Base-by-base conservation (phyloP, 176 grass and related monocot species). In the Poa pratensis region DNA sequence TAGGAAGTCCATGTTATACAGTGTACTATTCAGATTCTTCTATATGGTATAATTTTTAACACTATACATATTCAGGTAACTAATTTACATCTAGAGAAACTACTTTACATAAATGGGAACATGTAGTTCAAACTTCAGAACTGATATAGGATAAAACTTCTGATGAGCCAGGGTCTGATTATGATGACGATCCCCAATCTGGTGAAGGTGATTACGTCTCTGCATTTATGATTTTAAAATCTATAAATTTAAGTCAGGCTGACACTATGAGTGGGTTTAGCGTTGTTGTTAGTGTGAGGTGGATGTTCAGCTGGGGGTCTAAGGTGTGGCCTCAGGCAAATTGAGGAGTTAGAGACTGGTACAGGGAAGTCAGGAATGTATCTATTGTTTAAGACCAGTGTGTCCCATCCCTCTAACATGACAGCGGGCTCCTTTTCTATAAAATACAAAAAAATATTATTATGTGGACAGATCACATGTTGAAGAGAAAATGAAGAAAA, bases 171-270 rank as follows among this genome's bases (percentile, higher is more conserved):
- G 84, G 52, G 6, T 79, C 34, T 49, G 75, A 67, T 79, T 50
- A 16, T 6, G 88, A 83, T 40, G 84, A 58, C 12, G 75, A 87
- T 16, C 18, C 34, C 62, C 80, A 80, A 51, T 86, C 65, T 83
- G 58, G 61, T 39, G 70, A 78, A 87, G 84, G 75, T 80, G 49
- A 90, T 51, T 42, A 10, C 17, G n/a, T 60, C 34, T 80, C 15
- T 55, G 59, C 7, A 46, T 40, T 74, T 79, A n/a, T 11, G 1
- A 59, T 11, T 66, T 61, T 2, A 3, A 80, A 77, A 63, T 86
- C 23, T 49, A 23, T 3, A 30, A 32, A n/a, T 54, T 28, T 37
- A 1, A 48, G 20, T 57, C 43, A 34, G 9, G 3, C 55, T 61
- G 28, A 17, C 24, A 76, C 32, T 46, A 19, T 1, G 28, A 65